These are phyloP conservation scores for Eragrostis tef DNA, from an alignment of 202 grass and related monocot genomes.

Conservation along the genomic window DNA sequence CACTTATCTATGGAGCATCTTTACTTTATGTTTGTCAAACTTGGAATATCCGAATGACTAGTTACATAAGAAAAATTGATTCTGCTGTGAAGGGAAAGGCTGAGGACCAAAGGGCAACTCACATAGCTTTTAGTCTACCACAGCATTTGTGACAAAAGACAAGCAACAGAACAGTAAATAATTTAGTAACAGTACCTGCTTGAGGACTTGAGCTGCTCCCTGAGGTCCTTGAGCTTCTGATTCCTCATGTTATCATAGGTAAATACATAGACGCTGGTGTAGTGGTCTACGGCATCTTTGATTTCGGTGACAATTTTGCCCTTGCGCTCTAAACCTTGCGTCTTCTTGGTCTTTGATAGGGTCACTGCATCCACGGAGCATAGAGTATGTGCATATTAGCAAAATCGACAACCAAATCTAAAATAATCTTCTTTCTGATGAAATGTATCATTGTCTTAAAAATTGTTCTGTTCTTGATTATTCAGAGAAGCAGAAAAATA, in stretches of 20 bases:
- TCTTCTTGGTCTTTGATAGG: constrained; percentile 96
- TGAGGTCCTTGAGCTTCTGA: constrained; percentile 84
- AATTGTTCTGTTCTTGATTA: background rate
- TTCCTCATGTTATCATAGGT: constrained; percentile 94
- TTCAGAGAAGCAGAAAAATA: no score
- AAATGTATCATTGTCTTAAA: background rate
- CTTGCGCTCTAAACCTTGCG: constrained; percentile 70
- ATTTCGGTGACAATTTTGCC: constrained; percentile 71
- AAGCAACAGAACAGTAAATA: background rate
- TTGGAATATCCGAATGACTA: background rate
- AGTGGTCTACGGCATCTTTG: constrained; percentile 58
- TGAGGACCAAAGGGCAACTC: background rate
- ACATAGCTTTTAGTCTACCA: background rate
- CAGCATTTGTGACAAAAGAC: background rate
- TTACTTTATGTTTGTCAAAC: background rate
- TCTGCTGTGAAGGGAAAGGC: background rate
- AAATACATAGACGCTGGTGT: constrained; percentile 73
- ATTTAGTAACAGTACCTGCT: constrained; percentile 58
- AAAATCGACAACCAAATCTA: background rate
- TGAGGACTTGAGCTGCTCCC: constrained; percentile 72
- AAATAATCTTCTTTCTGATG: background rate
- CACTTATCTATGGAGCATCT: background rate
- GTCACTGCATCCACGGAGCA: constrained; percentile 59
- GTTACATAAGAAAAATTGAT: background rate
- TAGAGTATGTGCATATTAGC: background rate